Evolutionary conservation across 108 stramenopile species (phyloP).

Genomic region (Poteriospumella lacustris): DNA sequence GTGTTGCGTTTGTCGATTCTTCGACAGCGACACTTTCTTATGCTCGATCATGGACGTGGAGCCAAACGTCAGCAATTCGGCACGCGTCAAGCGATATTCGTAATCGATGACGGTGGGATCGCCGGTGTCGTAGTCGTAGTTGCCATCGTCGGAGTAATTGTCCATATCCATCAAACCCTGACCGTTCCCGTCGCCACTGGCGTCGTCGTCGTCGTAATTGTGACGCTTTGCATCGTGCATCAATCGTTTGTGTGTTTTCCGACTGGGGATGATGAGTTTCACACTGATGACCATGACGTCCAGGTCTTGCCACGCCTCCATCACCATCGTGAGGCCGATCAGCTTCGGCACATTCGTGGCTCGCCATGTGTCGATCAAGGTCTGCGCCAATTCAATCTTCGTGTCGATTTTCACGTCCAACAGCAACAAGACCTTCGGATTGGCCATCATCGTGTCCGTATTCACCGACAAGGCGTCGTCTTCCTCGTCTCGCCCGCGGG

Average conservation of each 20-base stretch:
- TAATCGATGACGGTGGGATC: too few species aligned
- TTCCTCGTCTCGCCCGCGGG: neutral
- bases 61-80: constrained; percentile 12
- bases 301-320: constrained; percentile 19
- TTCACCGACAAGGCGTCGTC: neutral
- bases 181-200: too few species aligned
- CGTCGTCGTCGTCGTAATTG: neutral
- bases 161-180: too few species aligned
- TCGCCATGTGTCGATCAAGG: neutral
- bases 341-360: neutral
- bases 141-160: neutral
- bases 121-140: neutral
- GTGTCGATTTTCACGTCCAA: neutral
- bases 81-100: neutral
- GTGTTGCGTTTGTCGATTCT: neutral
- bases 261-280: neutral
- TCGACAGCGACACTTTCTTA: neutral
- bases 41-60: neutral
- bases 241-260: neutral
- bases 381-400: neutral
- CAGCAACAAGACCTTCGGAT: neutral
- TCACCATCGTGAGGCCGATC: neutral
- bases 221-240: too few species aligned
- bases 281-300: neutral
- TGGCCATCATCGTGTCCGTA: neutral